Base-by-base conservation (phyloP, 352 stramenopile genomes). In the Pythium rhizo-oryzae region DNA sequence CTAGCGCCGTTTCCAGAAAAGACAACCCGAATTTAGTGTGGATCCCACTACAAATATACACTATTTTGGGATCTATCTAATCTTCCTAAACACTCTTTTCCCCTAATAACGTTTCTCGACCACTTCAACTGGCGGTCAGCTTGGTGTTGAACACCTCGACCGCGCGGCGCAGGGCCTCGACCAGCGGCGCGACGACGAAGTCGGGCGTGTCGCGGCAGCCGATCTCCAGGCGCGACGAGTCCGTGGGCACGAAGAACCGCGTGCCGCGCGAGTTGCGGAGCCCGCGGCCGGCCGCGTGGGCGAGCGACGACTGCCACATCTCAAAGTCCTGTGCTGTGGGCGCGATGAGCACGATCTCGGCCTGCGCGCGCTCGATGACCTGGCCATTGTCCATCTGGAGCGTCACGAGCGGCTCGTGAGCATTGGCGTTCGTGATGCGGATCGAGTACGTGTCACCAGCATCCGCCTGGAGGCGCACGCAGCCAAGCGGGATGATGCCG, bases 301-400 rank as follows among this genome's bases (percentile, higher is more conserved):
- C 85, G 11, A 96, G 60, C 39, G 89, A 94, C 62, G 87, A 94
- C 73, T 94, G 83, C 89, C 89, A 96, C 85, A 96, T 94, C 67
- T 96, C 84, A 55, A 96, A 89, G 61, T 96, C 89, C 46, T 94
- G 82, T 0, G 76, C 71, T 1, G 73, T 87, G 0, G 80, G 62
- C 15, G 87, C 84, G 23, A 93, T 67, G 18, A 96, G 70, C 60
- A 93, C 83, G 58, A 96, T 81, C 75, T 95, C 86, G 16, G 74
- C 79, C 61, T 95, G 87, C 50, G 91, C 84, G 18, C 83, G 84
- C 72, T 94, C 80, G 13, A 92, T 77, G 23, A 96, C 82, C 62
- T 94, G 84, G 1, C 87, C 85, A 61, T 89, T 90, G 69, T 96
- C 89, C 53, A 96, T 78, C 69, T 93, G 84, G 52, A 94, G 65